Evolutionary conservation across 345 rosid species (phyloP).

Genomic region (Salix arbutifolia): DNA sequence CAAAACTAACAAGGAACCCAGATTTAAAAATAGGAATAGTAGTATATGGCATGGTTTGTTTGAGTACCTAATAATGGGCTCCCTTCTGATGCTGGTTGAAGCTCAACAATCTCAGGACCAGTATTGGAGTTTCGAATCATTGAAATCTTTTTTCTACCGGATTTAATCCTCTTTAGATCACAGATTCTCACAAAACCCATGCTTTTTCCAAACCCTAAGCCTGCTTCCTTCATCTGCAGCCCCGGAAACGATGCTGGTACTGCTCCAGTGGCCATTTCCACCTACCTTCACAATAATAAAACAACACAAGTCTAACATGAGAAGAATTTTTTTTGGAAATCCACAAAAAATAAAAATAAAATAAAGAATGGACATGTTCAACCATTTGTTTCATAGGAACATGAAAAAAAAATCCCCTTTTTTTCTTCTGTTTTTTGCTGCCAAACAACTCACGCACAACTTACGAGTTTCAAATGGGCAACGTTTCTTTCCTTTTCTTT

Average conservation of each 20-base stretch:
- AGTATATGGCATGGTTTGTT: not conserved
- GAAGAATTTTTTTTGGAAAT: too few relatives aligned
- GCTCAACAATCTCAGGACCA: slow-evolving; percentile 59
- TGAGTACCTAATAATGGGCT: slow-evolving; percentile 79
- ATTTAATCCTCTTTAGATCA: slow-evolving; percentile 51
- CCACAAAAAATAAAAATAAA: too few relatives aligned
- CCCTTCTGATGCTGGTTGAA: slow-evolving; percentile 79
- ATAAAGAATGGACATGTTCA: too few relatives aligned
- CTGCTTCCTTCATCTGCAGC: slow-evolving; percentile 49
- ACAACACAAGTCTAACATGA: not conserved
- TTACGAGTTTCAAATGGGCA: too few relatives aligned
- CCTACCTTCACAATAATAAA: not conserved
- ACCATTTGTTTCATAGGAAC: too few relatives aligned
- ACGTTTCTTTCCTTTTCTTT: too few relatives aligned
- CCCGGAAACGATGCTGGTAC: slow-evolving; percentile 66
- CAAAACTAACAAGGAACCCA: too few relatives aligned
- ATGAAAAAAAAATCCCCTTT: too few relatives aligned
- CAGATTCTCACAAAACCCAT: slow-evolving; percentile 60
- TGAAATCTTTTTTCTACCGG: slow-evolving; percentile 41
- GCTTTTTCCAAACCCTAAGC: slow-evolving; percentile 56
- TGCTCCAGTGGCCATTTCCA: slow-evolving; percentile 69
- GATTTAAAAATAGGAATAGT: too few relatives aligned
- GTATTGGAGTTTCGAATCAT: slow-evolving; percentile 61
- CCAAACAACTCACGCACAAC: not conserved
- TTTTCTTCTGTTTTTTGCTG: too few relatives aligned